A percentile compares a stretch with the other conserved stretches of the same genome.
Evolutionary conservation across 192 early-diverging fungal genomes (phyloP).

Genomic region (Gryganskiella cystojenkinii): DNA sequence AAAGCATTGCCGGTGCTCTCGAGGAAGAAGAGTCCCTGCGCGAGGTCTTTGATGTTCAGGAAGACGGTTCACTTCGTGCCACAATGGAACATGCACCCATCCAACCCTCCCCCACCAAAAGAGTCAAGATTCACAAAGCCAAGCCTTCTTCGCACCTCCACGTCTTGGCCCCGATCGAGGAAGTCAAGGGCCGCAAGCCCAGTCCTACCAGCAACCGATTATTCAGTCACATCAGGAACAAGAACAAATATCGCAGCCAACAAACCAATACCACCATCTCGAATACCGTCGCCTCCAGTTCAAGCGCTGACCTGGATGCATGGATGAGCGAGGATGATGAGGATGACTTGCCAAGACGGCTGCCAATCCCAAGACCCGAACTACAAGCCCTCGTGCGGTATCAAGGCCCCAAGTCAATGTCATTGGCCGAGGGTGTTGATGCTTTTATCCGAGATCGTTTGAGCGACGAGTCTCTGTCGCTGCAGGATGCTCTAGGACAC

Average conservation of each 20-base stretch:
- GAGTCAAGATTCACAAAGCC: neutral
- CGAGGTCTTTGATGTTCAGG: constrained; percentile 37
- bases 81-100: constrained; percentile 32
- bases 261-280: neutral
- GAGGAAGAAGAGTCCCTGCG: constrained; percentile 23
- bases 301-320: neutral
- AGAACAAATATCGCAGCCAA: neutral
- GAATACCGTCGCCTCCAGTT: neutral
- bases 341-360: neutral
- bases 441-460: constrained; percentile 20
- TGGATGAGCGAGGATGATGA: constrained; percentile 18
- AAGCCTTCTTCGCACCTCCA: neutral
- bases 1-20: constrained; percentile 9
- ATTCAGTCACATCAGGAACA: neutral
- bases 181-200: neutral
- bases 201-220: too few relatives aligned
- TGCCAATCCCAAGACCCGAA: neutral
- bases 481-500: constrained; percentile 20
- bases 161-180: neutral
- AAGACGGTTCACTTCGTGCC: constrained; percentile 31
- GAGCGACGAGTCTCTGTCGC: neutral
- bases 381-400: constrained; percentile 35
- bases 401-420: constrained; percentile 37
- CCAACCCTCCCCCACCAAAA: constrained; percentile 36
- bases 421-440: constrained; percentile 30